phyloP scores from a whole-genome alignment of 2,329 filamentous ascomycete genomes.

The Exophiala spinifera region DNA sequence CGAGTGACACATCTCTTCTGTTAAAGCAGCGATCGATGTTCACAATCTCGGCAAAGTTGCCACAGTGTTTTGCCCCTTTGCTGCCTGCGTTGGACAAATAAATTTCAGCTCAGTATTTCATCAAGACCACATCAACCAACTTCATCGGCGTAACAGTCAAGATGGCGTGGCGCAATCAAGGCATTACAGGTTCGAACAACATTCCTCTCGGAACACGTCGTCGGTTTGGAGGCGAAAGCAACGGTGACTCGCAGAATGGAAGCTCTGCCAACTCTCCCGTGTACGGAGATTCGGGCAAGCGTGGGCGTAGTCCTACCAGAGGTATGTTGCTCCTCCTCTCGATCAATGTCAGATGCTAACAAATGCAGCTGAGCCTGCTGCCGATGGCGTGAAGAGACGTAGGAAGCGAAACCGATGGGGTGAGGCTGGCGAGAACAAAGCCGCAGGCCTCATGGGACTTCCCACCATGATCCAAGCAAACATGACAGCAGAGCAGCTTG shows the following conservation, averaged over 20 bases:
- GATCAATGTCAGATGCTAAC: constrained; percentile 27
- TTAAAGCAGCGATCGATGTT: too few relatives aligned
- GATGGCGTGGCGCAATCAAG: constrained; percentile 67
- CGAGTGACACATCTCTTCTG: too few relatives aligned
- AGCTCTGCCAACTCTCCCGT: constrained; percentile 46
- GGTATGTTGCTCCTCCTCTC: constrained; percentile 52
- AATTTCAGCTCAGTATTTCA: too few relatives aligned
- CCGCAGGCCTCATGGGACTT: constrained; percentile 93
- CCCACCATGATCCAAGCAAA: constrained; percentile 94
- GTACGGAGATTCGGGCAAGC: constrained; percentile 62
- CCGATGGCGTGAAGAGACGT: constrained; percentile 78
- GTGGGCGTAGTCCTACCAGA: constrained; percentile 86
- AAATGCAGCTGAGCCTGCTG: constrained; percentile 46
- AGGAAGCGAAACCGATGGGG: constrained; percentile 99
- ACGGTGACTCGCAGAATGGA: constrained; percentile 42
- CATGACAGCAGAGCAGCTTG: constrained; percentile 97
- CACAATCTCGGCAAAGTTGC: too few relatives aligned
- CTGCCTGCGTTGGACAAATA: not conserved
- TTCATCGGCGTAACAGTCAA: constrained; percentile 18
- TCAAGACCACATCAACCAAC: not conserved
- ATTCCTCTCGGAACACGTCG: constrained; percentile 85
- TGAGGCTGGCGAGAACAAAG: constrained; percentile 96
- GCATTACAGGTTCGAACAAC: constrained; percentile 97
- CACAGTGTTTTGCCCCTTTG: not conserved
- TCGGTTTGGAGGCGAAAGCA: constrained; percentile 70